Evolutionary conservation across 192 early-diverging fungal genomes (phyloP).

Genomic region (Entophlyctis helioformis): DNA sequence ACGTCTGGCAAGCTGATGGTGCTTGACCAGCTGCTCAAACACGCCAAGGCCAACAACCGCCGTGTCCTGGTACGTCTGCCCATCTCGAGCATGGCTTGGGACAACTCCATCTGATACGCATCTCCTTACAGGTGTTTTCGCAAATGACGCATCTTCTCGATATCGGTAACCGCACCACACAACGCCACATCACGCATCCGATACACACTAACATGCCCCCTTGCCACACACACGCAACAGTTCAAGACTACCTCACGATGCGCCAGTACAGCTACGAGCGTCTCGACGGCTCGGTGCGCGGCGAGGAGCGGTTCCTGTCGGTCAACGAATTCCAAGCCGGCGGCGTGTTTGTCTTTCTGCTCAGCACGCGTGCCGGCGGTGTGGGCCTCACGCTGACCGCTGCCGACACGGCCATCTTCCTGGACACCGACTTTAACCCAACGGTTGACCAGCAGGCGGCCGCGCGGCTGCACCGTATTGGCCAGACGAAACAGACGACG

Average conservation of each 20-base stretch:
- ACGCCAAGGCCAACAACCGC: too few relatives aligned
- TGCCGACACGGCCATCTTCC: conserved; percentile 72
- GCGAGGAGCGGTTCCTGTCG: conserved; percentile 59
- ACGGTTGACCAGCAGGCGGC: conserved; percentile 61
- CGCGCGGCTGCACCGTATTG: conserved; percentile 95
- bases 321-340: conserved; percentile 54
- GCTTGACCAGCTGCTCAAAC: too few relatives aligned
- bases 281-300: conserved; percentile 74
- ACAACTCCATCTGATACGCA: too few relatives aligned
- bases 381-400: conserved; percentile 67
- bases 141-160: too few relatives aligned
- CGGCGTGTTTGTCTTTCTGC: conserved; percentile 63
- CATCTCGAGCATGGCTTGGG: too few relatives aligned
- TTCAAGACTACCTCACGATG: conserved; percentile 62
- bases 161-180: too few relatives aligned
- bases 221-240: too few relatives aligned
- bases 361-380: conserved; percentile 72
- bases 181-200: too few relatives aligned
- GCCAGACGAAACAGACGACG: conserved; percentile 84
- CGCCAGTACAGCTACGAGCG: conserved; percentile 56
- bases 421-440: conserved; percentile 69
- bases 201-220: too few relatives aligned
- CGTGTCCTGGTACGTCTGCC: too few relatives aligned
- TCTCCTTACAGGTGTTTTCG: too few relatives aligned
- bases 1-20: too few relatives aligned